These are phyloP conservation scores for Tephrocybe rancida DNA, from an alignment of 768 basidiomycete species.

Conservation along the genomic window DNA sequence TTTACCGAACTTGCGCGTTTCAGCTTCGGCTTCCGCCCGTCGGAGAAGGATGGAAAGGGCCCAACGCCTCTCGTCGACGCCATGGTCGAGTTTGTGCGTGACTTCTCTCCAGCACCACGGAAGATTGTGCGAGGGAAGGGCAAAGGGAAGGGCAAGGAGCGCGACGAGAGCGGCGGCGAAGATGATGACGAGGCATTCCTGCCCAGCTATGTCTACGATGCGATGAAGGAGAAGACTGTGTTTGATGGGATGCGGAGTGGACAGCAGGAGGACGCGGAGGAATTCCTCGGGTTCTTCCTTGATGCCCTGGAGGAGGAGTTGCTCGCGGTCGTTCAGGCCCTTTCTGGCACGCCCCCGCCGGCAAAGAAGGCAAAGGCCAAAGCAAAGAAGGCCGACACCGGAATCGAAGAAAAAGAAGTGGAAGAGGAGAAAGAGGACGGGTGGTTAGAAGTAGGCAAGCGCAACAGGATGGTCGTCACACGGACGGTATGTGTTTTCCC, in stretches of 20 bases:
- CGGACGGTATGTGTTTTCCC: slow-evolving; percentile 59
- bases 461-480: slow-evolving; percentile 79
- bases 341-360: slow-evolving; percentile 44
- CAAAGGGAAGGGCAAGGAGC: slow-evolving; percentile 26
- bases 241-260: slow-evolving; percentile 95
- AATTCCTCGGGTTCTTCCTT: slow-evolving; percentile 97
- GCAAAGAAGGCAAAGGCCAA: slow-evolving; percentile 29
- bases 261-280: slow-evolving; percentile 97
- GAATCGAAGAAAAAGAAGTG: slow-evolving; percentile 42
- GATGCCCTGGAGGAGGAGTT: slow-evolving; percentile 95
- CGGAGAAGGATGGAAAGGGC: slow-evolving; percentile 27
- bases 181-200: slow-evolving; percentile 71
- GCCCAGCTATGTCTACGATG: slow-evolving; percentile 87
- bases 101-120: slow-evolving; percentile 52
- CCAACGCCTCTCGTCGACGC: slow-evolving; percentile 66
- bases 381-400: slow-evolving; percentile 22
- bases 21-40: slow-evolving; percentile 28
- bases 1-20: slow-evolving; percentile 72
- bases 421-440: slow-evolving; percentile 53
- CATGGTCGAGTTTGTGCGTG: slow-evolving; percentile 72
- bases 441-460: slow-evolving; percentile 93
- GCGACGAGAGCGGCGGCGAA: slow-evolving; percentile 41
- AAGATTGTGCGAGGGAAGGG: slow-evolving; percentile 36
- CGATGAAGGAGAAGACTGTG: slow-evolving; percentile 89
- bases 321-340: slow-evolving; percentile 54